These are phyloP conservation scores for Catenaria anguillulae DNA, from an alignment of 371 early-diverging fungal species.

Conservation along the genomic window DNA sequence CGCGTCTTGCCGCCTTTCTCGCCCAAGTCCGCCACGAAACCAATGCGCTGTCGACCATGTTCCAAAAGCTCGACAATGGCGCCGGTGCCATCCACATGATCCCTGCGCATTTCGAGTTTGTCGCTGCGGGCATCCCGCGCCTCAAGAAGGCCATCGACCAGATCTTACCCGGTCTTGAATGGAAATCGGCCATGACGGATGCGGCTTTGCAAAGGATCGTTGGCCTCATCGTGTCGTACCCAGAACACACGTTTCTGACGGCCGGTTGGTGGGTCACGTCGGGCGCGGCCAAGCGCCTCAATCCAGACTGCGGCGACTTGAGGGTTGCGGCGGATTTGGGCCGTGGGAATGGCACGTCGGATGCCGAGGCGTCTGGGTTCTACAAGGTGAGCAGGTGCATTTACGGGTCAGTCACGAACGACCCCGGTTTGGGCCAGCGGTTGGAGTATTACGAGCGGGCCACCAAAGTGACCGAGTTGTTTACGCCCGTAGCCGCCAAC, in stretches of 20 bases:
- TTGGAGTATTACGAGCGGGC: neutral
- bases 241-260: conserved; percentile 1
- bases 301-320: neutral
- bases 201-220: neutral
- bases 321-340: neutral
- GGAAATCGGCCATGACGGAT: neutral
- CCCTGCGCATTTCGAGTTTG: neutral
- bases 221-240: neutral
- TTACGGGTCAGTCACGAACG: neutral
- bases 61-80: neutral
- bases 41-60: neutral
- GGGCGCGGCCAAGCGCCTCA: neutral
- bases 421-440: neutral
- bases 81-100: conserved; percentile 3
- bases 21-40: conserved; percentile 4
- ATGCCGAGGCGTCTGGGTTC: neutral
- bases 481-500: too few species aligned
- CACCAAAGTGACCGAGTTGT: too few species aligned
- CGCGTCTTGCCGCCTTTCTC: neutral
- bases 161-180: neutral
- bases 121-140: neutral
- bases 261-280: neutral
- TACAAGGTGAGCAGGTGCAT: conserved; percentile 1
- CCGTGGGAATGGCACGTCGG: neutral
- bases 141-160: neutral